These are phyloP conservation scores for Apiotrichum veenhuisii DNA, from an alignment of 1,284 basidiomycete genomes.

Conservation along the genomic window DNA sequence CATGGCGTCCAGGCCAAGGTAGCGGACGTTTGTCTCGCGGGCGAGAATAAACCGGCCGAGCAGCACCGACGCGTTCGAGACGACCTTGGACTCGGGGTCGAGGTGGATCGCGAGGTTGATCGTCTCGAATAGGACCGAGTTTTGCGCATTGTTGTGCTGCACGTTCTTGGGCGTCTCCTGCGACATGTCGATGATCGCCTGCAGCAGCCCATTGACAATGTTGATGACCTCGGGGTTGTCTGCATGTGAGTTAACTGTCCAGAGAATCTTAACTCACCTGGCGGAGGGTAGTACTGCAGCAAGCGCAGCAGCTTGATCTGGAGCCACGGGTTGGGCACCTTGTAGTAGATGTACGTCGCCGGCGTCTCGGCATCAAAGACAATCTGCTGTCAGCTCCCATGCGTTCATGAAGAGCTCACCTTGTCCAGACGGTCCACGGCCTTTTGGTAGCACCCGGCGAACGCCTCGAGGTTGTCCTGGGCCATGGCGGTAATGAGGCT, in stretches of 20 bases:
- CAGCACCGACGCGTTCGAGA: conserved; percentile 82
- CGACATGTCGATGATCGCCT: conserved; percentile 89
- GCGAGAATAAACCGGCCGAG: conserved; percentile 94
- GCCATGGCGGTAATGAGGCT: conserved; percentile 92
- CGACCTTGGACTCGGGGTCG: conserved; percentile 84
- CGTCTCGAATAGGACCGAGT: conserved; percentile 96
- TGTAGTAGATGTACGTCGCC: conserved; percentile 88
- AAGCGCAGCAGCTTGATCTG: conserved; percentile 93
- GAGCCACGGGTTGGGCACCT: conserved; percentile 85
- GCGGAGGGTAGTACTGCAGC: conserved; percentile 91
- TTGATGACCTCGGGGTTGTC: conserved; percentile 77
- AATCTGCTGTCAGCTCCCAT: conserved; percentile 56
- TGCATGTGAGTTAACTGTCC: conserved; percentile 49
- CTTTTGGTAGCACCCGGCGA: conserved; percentile 85
- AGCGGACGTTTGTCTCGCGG: conserved; percentile 97
- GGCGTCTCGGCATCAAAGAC: conserved; percentile 86
- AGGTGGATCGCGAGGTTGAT: conserved; percentile 96
- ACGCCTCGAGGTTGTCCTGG: conserved; percentile 88
- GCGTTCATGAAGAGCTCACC: conserved; percentile 53
- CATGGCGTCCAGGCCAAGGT: conserved; percentile 97
- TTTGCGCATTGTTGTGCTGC: conserved; percentile 98
- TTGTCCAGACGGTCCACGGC: conserved; percentile 84
- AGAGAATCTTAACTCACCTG: conserved; percentile 57
- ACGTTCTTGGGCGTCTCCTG: conserved; percentile 90
- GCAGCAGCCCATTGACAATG: conserved; percentile 77